phyloP scores from a whole-genome alignment of 108 stramenopile species.

The Cylindrotheca closterium region DNA sequence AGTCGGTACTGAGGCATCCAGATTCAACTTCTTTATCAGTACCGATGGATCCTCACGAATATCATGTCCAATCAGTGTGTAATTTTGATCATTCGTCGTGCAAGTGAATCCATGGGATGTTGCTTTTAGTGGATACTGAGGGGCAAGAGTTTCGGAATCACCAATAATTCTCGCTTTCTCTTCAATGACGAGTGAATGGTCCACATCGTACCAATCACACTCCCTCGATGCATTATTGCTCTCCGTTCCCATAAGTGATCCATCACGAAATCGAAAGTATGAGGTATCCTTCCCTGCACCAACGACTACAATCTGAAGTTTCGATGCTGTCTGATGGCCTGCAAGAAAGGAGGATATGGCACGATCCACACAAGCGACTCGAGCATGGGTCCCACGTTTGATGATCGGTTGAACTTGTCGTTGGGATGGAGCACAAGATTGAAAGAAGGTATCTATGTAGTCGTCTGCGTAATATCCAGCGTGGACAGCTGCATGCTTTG shows the following conservation, averaged over 20 bases:
- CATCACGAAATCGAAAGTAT: constrained; percentile 61
- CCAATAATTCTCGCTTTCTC: constrained; percentile 52
- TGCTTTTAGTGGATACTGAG: constrained; percentile 17
- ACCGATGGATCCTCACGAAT: constrained; percentile 41
- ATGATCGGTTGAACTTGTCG: constrained; percentile 71
- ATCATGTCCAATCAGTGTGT: constrained; percentile 60
- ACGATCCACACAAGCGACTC: constrained; percentile 78
- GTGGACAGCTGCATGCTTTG: constrained; percentile 70
- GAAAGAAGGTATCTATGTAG: constrained; percentile 53
- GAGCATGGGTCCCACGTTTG: constrained; percentile 82
- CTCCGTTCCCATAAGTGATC: constrained; percentile 24
- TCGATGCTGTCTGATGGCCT: too few species aligned
- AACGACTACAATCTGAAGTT: constrained; percentile 69
- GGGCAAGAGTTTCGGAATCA: constrained; percentile 17
- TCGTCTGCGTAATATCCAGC: constrained; percentile 83
- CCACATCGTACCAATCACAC: constrained; percentile 85
- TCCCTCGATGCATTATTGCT: neutral
- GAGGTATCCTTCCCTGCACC: constrained; percentile 86
- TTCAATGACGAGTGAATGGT: constrained; percentile 67
- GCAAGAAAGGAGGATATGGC: constrained; percentile 63
- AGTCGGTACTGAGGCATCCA: constrained; percentile 57
- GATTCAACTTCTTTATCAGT: constrained; percentile 48
- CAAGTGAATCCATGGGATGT: constrained; percentile 3
- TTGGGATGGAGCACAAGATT: constrained; percentile 1
- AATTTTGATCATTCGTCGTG: constrained; percentile 6